Evolutionary conservation across 2,329 filamentous ascomycete species (phyloP), one percentile per base, ranked within the genome.

Genomic region (Talaromyces sp.): DNA sequence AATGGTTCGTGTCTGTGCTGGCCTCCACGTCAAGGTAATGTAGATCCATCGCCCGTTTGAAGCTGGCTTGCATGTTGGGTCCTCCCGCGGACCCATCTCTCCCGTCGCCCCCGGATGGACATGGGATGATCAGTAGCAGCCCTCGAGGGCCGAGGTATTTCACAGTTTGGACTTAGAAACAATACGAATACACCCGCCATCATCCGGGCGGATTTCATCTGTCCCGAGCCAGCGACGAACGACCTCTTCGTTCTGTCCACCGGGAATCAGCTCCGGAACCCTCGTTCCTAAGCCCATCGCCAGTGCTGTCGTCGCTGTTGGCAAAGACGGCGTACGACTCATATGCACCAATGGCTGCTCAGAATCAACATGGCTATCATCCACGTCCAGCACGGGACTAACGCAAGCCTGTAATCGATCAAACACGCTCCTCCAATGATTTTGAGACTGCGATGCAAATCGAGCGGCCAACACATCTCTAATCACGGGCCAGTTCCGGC

Each of bases 281-380:
- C 31, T 48, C 16, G 27, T 13, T 6, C 24, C 43, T 9, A 14
- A 45, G 1, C 14, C 1, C 10, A 31, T 45, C 5, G 1, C 1
- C 56, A 24, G 14, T 58, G 54, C 19, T 39, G 33, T 39, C 27
- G 22, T 13, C 13, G 35, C 35, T 31, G 31, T 37, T 47, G 60
- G 60, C 14, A 65, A 43, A 22, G 60, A 65, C 35, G 64, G 64
- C 10, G 64, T 65, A 57, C 60, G 50, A 47, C 60, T 65, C 43
- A 65, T 24, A 16, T 60, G 52, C 45, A 65, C 52, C 60, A 62
- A 45, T 58, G 64, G 64, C 13, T 52, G 59, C 11, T 35, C 22
- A 35, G 35, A 13, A 33, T 37, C 35, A 9, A 37, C 62, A 11
- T 52, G 52, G n/a, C 31, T 52, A n/a, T 65, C 52, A 33, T 62